Evolutionary conservation across 805 yeast species (phyloP).

Genomic region (Vanderwaltozyma polyspora): DNA sequence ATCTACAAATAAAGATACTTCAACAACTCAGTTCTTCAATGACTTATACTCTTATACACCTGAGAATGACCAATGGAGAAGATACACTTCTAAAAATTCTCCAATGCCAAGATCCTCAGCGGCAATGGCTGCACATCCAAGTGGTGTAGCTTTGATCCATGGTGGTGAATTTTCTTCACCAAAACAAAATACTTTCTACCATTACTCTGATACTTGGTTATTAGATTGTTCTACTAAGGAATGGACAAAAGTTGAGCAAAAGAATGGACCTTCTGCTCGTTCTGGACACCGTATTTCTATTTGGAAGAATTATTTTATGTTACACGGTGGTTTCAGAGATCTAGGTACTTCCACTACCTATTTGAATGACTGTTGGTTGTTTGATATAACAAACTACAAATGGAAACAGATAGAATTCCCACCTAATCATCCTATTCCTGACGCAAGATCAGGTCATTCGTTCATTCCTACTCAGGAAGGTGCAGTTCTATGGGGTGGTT

Average conservation of each 20-base stretch:
- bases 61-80: conserved; percentile 75
- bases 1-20: conserved; percentile 34
- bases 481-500: conserved; percentile 84
- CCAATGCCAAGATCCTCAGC: conserved; percentile 93
- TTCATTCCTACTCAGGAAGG: conserved; percentile 72
- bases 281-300: conserved; percentile 85
- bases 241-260: conserved; percentile 78
- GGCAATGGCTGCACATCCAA: conserved; percentile 85
- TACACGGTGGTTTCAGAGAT: conserved; percentile 92
- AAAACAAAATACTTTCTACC: conserved; percentile 89
- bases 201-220: conserved; percentile 93
- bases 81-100: conserved; percentile 65
- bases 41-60: conserved; percentile 65
- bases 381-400: conserved; percentile 78
- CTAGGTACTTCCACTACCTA: conserved; percentile 76
- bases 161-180: conserved; percentile 98
- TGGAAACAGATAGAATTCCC: conserved; percentile 90
- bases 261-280: conserved; percentile 70
- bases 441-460: conserved; percentile 89
- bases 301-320: conserved; percentile 82
- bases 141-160: conserved; percentile 74
- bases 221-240: conserved; percentile 74
- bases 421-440: conserved; percentile 68
- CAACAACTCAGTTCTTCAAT: conserved; percentile 60
- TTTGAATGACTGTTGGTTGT: conserved; percentile 79